Percentiles rank a stretch among this genome's conserved stretches.
Evolutionary conservation across 1,284 basidiomycete species (phyloP).

Genomic region (Wallemia ichthyophaga): DNA sequence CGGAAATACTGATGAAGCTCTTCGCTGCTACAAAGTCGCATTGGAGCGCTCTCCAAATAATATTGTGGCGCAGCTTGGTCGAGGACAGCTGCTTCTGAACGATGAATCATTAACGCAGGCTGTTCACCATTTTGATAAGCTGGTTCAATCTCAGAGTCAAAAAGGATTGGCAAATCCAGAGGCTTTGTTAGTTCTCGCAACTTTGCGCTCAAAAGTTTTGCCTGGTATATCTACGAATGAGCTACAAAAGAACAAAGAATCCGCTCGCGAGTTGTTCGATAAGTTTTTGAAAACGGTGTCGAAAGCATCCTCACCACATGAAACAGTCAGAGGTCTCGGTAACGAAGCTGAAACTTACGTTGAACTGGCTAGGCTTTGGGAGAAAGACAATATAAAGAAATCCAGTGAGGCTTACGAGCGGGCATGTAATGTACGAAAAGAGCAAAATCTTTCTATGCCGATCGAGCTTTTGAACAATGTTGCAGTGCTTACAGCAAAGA

Average conservation of each 20-base stretch:
- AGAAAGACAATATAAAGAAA: constrained; percentile 41
- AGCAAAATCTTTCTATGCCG: constrained; percentile 18
- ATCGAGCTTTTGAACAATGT: constrained; percentile 55
- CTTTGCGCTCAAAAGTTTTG: constrained; percentile 44
- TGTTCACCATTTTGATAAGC: constrained; percentile 56
- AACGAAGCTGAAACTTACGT: constrained; percentile 55
- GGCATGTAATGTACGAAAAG: constrained; percentile 30
- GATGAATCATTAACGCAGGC: constrained; percentile 16
- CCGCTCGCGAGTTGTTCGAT: constrained; percentile 52
- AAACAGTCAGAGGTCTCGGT: constrained; percentile 26
- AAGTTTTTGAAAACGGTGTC: constrained; percentile 32
- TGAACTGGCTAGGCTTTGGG: constrained; percentile 64
- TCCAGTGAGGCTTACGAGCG: constrained; percentile 39
- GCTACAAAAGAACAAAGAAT: constrained; percentile 32
- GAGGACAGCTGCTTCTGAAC: constrained; percentile 32
- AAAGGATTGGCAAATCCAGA: constrained; percentile 21
- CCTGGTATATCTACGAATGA: constrained; percentile 46
- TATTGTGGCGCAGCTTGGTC: constrained; percentile 43
- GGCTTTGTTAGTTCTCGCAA: constrained; percentile 62
- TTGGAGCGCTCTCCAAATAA: constrained; percentile 41
- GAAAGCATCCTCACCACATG: constrained; percentile 22
- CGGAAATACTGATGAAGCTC: constrained; percentile 30
- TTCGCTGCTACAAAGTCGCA: constrained; percentile 41
- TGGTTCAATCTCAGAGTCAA: constrained; percentile 24
- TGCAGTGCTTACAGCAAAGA: constrained; percentile 2